Conservation (phyloP, 495 filamentous ascomycete species). For the Cryomyces antarcticus region DNA sequence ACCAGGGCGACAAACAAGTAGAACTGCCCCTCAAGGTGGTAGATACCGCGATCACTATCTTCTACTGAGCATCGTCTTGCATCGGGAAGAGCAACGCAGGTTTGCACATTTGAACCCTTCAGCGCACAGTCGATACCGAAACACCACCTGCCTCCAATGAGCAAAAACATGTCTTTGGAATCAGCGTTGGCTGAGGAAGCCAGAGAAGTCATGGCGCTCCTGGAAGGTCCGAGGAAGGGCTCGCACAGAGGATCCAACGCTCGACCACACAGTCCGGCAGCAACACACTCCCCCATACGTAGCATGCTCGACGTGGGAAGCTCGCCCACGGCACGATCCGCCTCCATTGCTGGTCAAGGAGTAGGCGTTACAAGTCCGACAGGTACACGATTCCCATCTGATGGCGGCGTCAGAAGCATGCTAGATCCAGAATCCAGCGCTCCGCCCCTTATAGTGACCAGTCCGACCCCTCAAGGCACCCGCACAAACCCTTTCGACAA, state of each 20-base stretch:
- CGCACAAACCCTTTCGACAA: no score
- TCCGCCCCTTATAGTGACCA: no score
- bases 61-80: no score
- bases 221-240: slow-evolving; percentile 23
- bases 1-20: no score
- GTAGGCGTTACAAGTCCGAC: slow-evolving; percentile 1
- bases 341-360: slow-evolving; percentile 21
- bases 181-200: slow-evolving; percentile 53
- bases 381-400: background rate
- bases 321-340: slow-evolving; percentile 19
- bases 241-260: background rate
- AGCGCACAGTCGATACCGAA: no score
- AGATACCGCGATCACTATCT: no score
- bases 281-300: slow-evolving; percentile 25
- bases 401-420: slow-evolving; percentile 5
- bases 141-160: no score
- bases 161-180: slow-evolving; percentile 36
- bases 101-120: no score
- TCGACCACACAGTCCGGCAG: slow-evolving; percentile 23
- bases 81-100: no score
- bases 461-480: no score
- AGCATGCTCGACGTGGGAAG: slow-evolving; percentile 39
- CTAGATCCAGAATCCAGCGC: slow-evolving; percentile 1
- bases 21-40: no score
- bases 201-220: slow-evolving; percentile 42